phyloP scores from a whole-genome alignment of 345 rosid species.

The Anacardium occidentale region DNA sequence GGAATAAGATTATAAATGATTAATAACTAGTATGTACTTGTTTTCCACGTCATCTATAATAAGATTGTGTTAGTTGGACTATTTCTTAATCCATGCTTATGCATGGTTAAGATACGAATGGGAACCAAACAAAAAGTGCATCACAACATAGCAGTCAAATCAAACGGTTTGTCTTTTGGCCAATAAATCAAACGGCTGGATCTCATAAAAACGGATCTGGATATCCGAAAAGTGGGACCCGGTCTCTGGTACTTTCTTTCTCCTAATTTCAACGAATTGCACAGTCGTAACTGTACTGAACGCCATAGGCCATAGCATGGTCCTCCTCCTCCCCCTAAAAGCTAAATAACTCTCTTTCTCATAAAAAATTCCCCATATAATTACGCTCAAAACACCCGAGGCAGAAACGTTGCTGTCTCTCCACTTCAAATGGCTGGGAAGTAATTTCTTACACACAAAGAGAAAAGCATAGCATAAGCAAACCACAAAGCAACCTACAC shows the following conservation, averaged over 20 bases:
- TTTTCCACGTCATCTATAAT: too few relatives aligned
- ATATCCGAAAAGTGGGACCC: constrained; percentile 1
- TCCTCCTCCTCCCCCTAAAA: constrained; percentile 6
- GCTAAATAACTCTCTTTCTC: neutral
- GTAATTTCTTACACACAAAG: constrained; percentile 17
- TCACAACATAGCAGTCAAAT: neutral
- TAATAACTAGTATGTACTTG: too few relatives aligned
- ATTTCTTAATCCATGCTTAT: too few relatives aligned
- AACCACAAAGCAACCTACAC: neutral
- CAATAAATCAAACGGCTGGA: neutral
- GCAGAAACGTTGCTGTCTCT: constrained; percentile 34
- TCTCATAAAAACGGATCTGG: neutral
- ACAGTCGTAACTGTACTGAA: constrained; percentile 18
- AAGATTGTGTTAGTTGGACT: too few relatives aligned
- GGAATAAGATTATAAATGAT: too few relatives aligned
- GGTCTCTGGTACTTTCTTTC: neutral
- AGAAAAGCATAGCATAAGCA: neutral
- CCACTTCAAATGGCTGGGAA: constrained; percentile 28
- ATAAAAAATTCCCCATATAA: constrained; percentile 3
- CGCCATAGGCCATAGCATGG: neutral
- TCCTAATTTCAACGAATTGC: constrained; percentile 25
- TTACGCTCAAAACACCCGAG: constrained; percentile 9
- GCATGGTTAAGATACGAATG: too few relatives aligned
- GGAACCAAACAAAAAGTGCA: neutral
- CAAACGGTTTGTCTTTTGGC: neutral